A percentile compares a stretch with the other conserved stretches of the same genome.
phyloP scores from a whole-genome alignment of 2,329 filamentous ascomycete genomes.

The Beauveria asiatica region DNA sequence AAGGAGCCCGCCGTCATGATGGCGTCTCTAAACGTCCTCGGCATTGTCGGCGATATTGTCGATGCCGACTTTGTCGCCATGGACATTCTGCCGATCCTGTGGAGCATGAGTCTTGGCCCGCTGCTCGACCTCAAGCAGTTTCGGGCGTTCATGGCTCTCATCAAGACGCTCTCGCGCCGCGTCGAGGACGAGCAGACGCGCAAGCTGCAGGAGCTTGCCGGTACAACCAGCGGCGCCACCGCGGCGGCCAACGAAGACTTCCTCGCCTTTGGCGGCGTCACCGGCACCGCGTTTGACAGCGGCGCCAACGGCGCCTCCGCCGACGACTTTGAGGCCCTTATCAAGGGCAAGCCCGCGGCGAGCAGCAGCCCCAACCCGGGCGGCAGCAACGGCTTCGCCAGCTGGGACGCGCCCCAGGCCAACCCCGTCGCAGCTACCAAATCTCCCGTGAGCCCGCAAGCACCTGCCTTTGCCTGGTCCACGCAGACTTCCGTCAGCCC shows the following conservation, averaged over 20 bases:
- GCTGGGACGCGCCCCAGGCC: slow-evolving; percentile 40
- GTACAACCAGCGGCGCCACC: slow-evolving; percentile 42
- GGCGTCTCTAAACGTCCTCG: slow-evolving; percentile 76
- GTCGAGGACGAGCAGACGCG: slow-evolving; percentile 84
- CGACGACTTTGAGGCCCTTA: slow-evolving; percentile 79
- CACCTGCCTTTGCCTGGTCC: slow-evolving; percentile 55
- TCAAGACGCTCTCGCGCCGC: slow-evolving; percentile 67
- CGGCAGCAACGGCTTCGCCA: slow-evolving; percentile 33
- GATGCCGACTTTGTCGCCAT: slow-evolving; percentile 88
- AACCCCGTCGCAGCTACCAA: slow-evolving; percentile 20
- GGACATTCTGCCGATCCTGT: slow-evolving; percentile 82
- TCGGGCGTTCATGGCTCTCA: slow-evolving; percentile 79
- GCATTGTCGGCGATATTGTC: slow-evolving; percentile 70
- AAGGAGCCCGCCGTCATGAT: slow-evolving; percentile 98
- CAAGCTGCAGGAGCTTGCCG: slow-evolving; percentile 77
- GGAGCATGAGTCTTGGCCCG: slow-evolving; percentile 86
- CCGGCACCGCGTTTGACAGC: slow-evolving; percentile 48
- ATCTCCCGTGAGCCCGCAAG: slow-evolving; percentile 29
- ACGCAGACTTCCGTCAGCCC: slow-evolving; percentile 40
- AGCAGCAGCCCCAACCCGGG: slow-evolving; percentile 21
- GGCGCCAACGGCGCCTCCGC: slow-evolving; percentile 46
- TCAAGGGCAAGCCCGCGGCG: slow-evolving; percentile 54
- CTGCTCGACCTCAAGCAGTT: slow-evolving; percentile 83
- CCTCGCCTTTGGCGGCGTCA: slow-evolving; percentile 61
- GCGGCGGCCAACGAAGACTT: slow-evolving; percentile 54